A percentile compares a stretch with the other conserved stretches of the same genome.
Evolutionary conservation across 2,329 filamentous ascomycete species (phyloP).

Genomic region (Alternaria sp.): DNA sequence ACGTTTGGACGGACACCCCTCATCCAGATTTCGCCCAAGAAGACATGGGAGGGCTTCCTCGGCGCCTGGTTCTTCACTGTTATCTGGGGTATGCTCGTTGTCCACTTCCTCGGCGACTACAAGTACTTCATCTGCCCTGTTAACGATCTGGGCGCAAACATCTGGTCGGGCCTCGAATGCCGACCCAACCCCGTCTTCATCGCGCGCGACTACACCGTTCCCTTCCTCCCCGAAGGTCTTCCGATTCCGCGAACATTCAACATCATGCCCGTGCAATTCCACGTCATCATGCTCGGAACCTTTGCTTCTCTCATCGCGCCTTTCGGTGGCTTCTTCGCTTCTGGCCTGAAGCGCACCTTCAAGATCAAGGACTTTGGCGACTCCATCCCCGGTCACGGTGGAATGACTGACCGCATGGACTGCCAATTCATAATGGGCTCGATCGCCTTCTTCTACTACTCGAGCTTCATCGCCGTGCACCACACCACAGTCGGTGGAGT

Average conservation of each 20-base stretch:
- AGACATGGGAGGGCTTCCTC: conserved; percentile 97
- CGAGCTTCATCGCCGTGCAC: conserved; percentile 92
- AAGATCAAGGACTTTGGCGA: conserved; percentile 99
- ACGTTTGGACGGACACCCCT: conserved; percentile 95
- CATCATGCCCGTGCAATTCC: conserved; percentile 88
- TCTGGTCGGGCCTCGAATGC: conserved; percentile 89
- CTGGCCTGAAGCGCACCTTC: conserved; percentile 95
- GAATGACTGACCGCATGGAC: conserved; percentile 99
- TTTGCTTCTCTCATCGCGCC: conserved; percentile 97
- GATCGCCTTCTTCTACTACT: conserved; percentile 98
- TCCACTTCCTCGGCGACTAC: conserved; percentile 84
- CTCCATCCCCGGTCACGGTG: conserved; percentile 95
- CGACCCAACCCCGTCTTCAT: conserved; percentile 91
- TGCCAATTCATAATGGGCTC: conserved; percentile 99
- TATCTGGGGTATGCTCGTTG: conserved; percentile 80
- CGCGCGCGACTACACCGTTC: conserved; percentile 75
- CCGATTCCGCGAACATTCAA: conserved; percentile 75
- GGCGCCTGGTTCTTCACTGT: conserved; percentile 96
- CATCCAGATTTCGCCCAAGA: conserved; percentile 98
- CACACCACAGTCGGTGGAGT: conserved; percentile 85
- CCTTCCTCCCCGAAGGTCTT: conserved; percentile 48
- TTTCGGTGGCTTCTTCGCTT: conserved; percentile 98
- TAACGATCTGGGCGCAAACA: conserved; percentile 91
- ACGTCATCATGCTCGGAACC: conserved; percentile 86
- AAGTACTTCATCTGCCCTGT: conserved; percentile 99